phyloP scores from a whole-genome alignment of 495 filamentous ascomycete species.

The Penicillium malachiteum region DNA sequence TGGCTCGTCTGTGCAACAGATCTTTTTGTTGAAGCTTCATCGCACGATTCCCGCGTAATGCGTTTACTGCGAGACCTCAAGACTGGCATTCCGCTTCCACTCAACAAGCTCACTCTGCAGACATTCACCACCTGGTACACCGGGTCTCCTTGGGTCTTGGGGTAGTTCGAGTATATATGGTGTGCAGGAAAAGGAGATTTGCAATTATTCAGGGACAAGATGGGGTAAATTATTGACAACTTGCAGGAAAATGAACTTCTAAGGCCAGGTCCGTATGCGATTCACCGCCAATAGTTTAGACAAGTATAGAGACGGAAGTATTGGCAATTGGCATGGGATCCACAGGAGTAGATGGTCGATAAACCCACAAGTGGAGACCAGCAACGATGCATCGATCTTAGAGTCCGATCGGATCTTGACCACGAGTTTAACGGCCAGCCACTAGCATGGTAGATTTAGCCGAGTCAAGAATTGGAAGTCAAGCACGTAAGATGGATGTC shows the following conservation, averaged over 20 bases:
- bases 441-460: constrained; percentile 6
- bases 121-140: constrained; percentile 3
- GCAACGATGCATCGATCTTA: constrained; percentile 11
- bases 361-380: constrained; percentile 11
- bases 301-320: neutral
- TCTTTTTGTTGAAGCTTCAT: neutral
- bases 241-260: neutral
- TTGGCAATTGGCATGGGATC: neutral
- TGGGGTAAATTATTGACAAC: no score
- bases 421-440: constrained; percentile 6
- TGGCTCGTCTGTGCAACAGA: neutral
- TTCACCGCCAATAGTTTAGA: constrained; percentile 6
- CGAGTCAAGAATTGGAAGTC: neutral
- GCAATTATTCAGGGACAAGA: no score
- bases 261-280: constrained; percentile 7
- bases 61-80: constrained; percentile 15
- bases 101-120: neutral
- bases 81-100: constrained; percentile 18
- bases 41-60: neutral
- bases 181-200: neutral
- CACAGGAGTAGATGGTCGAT: neutral
- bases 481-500: neutral
- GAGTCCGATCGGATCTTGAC: constrained; percentile 9
- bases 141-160: no score
- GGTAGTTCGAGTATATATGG: no score